Base-by-base conservation (phyloP, 805 yeast species). In the Teunomyces barrocoloradensis region DNA sequence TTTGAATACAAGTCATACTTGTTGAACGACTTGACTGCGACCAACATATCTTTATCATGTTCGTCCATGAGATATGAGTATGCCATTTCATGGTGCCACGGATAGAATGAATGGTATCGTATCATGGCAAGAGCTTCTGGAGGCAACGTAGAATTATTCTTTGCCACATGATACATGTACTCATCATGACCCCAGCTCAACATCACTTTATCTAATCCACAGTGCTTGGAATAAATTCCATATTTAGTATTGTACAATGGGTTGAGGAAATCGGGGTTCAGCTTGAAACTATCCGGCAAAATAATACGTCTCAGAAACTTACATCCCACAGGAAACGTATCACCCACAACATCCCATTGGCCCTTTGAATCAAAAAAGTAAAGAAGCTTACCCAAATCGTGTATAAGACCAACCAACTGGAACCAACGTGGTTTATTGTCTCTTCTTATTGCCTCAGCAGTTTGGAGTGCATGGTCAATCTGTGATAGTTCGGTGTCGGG, bases 331-430 rank as follows among this genome's bases (percentile, higher is more conserved):
- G 89, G 87, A 56, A 84, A 84, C 2, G 89, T 84, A 59, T 84
- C 90, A 5, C 90, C 90, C 17, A 84, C 90, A 27, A 84, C 90
- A 58, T 84, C 89, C 89, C 89, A 84, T 60, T 84, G 89, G 6
- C 89, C 89, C 54, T 80, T 74, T 11, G 88, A 83, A 54, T 82
- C 89, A 57, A 78, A 84, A 53, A 84, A 84, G 59, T 84, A 84
- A 13, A 84, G 68, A 13, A 84, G 70, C 56, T 84, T 84, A 0
- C 90, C 90, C 50, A 84, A 65, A 59, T 84, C 90, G 57, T 84
- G 90, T 35, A 84, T 81, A 28, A 84, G 64, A 1, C 90, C 90
- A 6, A 84, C 88, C 20, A 84, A 64, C 61, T 84, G 89, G 71
- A 84, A 84, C 90, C 90, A 84, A 28, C 88, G 64, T 0, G 90